A percentile compares a stretch with the other conserved stretches of the same genome.
phyloP scores from a whole-genome alignment of 257 asterid species.

The Nicotiana attenuata region DNA sequence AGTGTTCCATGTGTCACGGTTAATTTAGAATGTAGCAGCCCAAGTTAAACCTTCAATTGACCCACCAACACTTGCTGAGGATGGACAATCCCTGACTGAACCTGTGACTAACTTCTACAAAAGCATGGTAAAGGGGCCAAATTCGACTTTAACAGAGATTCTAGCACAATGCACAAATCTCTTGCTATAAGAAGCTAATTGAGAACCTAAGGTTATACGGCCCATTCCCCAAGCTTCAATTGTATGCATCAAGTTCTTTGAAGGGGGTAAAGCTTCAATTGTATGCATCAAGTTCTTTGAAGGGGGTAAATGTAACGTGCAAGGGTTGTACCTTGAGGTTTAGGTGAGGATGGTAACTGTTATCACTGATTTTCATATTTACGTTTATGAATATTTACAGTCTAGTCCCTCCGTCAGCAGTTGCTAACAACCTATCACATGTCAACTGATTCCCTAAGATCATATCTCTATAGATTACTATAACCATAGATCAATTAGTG shows the following conservation, averaged over 20 bases:
- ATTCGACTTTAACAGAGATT: neutral
- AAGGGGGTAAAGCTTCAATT: neutral
- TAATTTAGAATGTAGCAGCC: neutral
- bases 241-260: neutral
- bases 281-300: neutral
- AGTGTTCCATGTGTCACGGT: neutral
- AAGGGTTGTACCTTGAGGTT: neutral
- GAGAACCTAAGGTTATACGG: neutral
- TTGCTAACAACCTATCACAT: neutral
- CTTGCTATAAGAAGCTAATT: neutral
- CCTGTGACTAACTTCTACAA: neutral
- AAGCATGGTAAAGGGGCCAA: neutral
- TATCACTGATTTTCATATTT: neutral
- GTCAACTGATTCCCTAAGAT: neutral
- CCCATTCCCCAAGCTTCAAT: neutral
- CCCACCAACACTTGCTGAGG: neutral
- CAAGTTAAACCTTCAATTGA: neutral
- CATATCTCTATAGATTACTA: neutral
- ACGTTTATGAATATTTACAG: neutral
- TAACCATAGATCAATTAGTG: neutral
- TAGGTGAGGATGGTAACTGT: neutral
- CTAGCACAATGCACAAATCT: neutral
- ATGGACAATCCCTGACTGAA: neutral
- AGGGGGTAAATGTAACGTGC: neutral
- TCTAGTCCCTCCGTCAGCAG: neutral